Conservation (phyloP, 2,329 filamentous ascomycete genomes). For the Beauveria bassiana region DNA sequence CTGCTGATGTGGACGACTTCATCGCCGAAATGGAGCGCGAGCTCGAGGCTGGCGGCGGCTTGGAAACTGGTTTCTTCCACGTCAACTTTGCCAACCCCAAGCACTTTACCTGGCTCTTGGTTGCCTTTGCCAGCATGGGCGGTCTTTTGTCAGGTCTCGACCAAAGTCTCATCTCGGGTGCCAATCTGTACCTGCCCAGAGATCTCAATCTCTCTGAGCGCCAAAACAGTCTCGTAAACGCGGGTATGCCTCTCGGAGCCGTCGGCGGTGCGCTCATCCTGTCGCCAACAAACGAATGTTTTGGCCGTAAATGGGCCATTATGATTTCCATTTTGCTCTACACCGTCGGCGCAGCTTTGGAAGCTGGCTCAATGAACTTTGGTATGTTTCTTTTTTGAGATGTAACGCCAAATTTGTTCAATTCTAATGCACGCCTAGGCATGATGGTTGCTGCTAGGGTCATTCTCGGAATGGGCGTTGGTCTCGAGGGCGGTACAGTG, state of each 20-base stretch:
- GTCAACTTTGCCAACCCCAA: conserved; percentile 54
- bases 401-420: not conserved
- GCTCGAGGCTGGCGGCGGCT: conserved; percentile 25
- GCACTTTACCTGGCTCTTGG: conserved; percentile 58
- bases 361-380: conserved; percentile 60
- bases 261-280: conserved; percentile 62
- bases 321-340: conserved; percentile 62
- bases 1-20: conserved; percentile 28
- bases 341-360: conserved; percentile 60
- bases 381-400: conserved; percentile 24
- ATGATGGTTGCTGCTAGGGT: conserved; percentile 65
- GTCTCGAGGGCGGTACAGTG: conserved; percentile 66
- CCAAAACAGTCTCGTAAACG: conserved; percentile 60
- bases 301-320: conserved; percentile 61
- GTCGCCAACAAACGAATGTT: conserved; percentile 57
- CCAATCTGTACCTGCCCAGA: conserved; percentile 56
- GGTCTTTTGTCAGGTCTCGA: conserved; percentile 65
- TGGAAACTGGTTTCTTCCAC: conserved; percentile 39
- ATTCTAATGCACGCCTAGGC: conserved; percentile 19
- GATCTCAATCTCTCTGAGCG: conserved; percentile 47
- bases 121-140: conserved; percentile 68
- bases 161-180: conserved; percentile 65
- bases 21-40: conserved; percentile 35
- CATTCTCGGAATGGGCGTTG: conserved; percentile 62
- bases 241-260: conserved; percentile 64